A percentile compares a stretch with the other conserved stretches of the same genome.
phyloP scores from a whole-genome alignment of 176 grass and related monocot genomes.

The Paspalum vaginatum region DNA sequence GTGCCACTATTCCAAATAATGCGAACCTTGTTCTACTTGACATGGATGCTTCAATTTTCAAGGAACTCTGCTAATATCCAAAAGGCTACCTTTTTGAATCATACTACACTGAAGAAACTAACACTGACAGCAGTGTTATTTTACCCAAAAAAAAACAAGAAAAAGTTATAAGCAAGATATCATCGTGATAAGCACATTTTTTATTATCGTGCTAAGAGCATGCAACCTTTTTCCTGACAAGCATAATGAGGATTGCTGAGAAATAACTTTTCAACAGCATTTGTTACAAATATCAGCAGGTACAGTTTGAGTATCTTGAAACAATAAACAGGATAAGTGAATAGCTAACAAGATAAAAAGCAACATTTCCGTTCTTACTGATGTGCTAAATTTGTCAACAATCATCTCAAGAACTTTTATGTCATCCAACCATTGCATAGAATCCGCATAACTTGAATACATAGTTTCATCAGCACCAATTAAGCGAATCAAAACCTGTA shows the following conservation, averaged over 20 bases:
- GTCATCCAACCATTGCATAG: constrained; percentile 95
- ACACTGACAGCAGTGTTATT: no score
- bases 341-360: constrained; percentile 27
- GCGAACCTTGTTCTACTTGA: no score
- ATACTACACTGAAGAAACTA: no score
- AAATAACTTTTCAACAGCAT: neutral
- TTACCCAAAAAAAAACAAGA: neutral
- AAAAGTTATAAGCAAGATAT: neutral
- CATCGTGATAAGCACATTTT: neutral
- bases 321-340: constrained; percentile 29
- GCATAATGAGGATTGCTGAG: neutral
- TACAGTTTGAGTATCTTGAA: constrained; percentile 22
- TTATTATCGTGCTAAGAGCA: neutral
- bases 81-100: no score
- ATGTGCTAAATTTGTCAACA: constrained; percentile 91
- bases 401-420: constrained; percentile 97
- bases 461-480: constrained; percentile 92
- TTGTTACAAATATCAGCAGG: constrained; percentile 18
- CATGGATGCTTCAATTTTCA: no score
- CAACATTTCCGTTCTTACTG: constrained; percentile 65
- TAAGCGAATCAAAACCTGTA: constrained; percentile 84
- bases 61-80: no score
- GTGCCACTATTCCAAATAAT: no score
- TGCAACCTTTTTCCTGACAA: neutral
- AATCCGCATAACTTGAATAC: constrained; percentile 74